These are phyloP conservation scores for Stenogyne calaminthoides DNA, from an alignment of 305 asterid species.

Conservation along the genomic window DNA sequence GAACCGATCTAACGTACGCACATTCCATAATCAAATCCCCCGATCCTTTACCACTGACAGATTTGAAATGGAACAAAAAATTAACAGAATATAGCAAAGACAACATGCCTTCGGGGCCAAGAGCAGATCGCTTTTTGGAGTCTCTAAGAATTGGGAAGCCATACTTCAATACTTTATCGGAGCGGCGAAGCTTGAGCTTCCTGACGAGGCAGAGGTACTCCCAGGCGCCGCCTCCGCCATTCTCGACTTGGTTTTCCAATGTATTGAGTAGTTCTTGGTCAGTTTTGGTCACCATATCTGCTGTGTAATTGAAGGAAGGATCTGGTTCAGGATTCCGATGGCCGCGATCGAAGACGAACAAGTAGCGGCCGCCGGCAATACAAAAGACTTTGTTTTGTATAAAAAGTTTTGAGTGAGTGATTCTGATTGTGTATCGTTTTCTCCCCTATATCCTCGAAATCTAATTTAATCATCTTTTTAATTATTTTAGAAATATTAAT, in stretches of 20 bases:
- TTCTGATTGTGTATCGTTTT: not conserved
- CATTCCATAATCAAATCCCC: slow-evolving; percentile 34
- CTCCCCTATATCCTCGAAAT: slow-evolving; percentile 27
- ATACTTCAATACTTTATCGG: slow-evolving; percentile 76
- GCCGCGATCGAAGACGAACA: slow-evolving; percentile 6
- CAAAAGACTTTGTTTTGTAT: not conserved
- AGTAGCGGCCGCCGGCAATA: slow-evolving; percentile 31
- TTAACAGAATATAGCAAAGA: not conserved
- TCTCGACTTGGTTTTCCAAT: slow-evolving; percentile 91
- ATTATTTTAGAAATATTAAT: not conserved
- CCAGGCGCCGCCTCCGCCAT: slow-evolving; percentile 98
- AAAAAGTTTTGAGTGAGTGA: slow-evolving; percentile 3
- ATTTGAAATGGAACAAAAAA: not conserved
- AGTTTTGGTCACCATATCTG: slow-evolving; percentile 84
- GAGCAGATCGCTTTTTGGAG: slow-evolving; percentile 82
- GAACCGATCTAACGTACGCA: slow-evolving; percentile 21
- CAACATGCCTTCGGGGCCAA: slow-evolving; percentile 78
- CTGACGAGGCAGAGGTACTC: slow-evolving; percentile 88
- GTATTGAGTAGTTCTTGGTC: slow-evolving; percentile 82
- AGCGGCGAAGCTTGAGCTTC: slow-evolving; percentile 91
- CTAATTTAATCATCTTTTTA: slow-evolving; percentile 4
- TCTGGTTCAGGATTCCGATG: slow-evolving; percentile 7
- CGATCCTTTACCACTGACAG: slow-evolving; percentile 22
- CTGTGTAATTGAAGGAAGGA: not conserved
- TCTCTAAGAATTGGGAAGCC: slow-evolving; percentile 71